These are phyloP conservation scores for Cladorrhinum sp. DNA, from an alignment of 2,329 filamentous ascomycete species.

Conservation along the genomic window DNA sequence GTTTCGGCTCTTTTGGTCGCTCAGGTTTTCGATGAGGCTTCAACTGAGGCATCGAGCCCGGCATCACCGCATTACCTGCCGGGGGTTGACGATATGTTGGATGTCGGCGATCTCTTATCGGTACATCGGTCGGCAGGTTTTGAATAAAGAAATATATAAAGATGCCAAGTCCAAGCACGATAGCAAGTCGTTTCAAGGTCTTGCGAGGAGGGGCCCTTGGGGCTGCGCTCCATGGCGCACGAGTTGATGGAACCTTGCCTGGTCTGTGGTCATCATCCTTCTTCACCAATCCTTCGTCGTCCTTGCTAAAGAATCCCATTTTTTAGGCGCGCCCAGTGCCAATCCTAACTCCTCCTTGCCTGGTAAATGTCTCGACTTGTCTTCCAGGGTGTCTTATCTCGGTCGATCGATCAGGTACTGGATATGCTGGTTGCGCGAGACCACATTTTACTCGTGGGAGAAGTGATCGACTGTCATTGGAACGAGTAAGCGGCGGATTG, in stretches of 20 bases:
- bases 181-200: constrained; percentile 49
- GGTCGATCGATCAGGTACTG: not conserved
- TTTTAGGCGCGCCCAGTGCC: constrained; percentile 21
- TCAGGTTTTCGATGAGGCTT: constrained; percentile 15
- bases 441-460: constrained; percentile 7
- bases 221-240: constrained; percentile 40
- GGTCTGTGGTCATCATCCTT: constrained; percentile 56
- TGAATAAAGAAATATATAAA: constrained; percentile 63
- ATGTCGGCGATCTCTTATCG: constrained; percentile 38
- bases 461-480: constrained; percentile 6
- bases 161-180: constrained; percentile 46
- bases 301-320: constrained; percentile 46
- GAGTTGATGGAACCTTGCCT: constrained; percentile 30
- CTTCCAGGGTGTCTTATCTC: not conserved
- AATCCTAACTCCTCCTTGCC: not conserved
- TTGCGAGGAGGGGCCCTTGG: constrained; percentile 49
- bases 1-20: constrained; percentile 10
- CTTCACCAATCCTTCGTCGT: constrained; percentile 55
- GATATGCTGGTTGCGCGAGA: constrained; percentile 5
- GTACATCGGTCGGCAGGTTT: constrained; percentile 54
- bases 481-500: not conserved
- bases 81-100: constrained; percentile 34
- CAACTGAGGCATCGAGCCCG: constrained; percentile 14
- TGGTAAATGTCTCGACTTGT: not conserved
- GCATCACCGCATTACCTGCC: constrained; percentile 8